Base-by-base conservation (phyloP, 495 filamentous ascomycete genomes). In the Staphylotrichum tortipilum region DNA sequence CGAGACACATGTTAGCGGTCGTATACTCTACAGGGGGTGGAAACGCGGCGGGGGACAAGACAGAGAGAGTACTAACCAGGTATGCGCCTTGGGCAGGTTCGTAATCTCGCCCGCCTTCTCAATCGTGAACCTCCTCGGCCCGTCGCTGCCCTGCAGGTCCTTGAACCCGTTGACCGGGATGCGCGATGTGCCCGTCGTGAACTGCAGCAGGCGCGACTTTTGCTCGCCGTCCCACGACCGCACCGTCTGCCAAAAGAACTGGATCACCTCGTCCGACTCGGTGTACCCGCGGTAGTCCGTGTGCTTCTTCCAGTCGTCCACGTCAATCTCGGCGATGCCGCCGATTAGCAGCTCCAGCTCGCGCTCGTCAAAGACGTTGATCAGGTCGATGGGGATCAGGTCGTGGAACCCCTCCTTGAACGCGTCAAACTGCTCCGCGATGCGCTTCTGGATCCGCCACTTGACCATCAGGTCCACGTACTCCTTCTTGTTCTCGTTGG, bases 271-370 rank as follows among this genome's bases (percentile, higher is more conserved):
- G 65, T 97, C 94, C 44, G 80, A 82, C 69, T 99, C 92, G 33
- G 94, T 95, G 73, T 99, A 99, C n/a, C 92, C 92, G 52, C 92
- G 82, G 71, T 99, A 99, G 64, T 99, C 92, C n/a, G 92, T 99
- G 71, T 99, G 92, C 73, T 99, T 99, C 83, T 99, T 99, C 92
- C 92, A 99, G 68, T 99, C 92, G 41, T 97, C 92, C 17, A 99
- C 94, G 61, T 99, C 92, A 58, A 99, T 99, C 66, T 99, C 92
- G 37, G 92, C 94, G 62, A 99, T 99, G 76, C 92, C 92, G 54
- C 92, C 92, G 64, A 99, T 97, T 55, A 99, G 74, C 57, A 99
- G 71, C 68, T 99, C 92, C 41, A 99, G 73, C 66, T 99, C 92
- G 48, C 92, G 85, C 74, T 97, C 92, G 61, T 99, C 92, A 61